Conservation (phyloP, 495 filamentous ascomycete species). For the Beverwykella pulmonaria region DNA sequence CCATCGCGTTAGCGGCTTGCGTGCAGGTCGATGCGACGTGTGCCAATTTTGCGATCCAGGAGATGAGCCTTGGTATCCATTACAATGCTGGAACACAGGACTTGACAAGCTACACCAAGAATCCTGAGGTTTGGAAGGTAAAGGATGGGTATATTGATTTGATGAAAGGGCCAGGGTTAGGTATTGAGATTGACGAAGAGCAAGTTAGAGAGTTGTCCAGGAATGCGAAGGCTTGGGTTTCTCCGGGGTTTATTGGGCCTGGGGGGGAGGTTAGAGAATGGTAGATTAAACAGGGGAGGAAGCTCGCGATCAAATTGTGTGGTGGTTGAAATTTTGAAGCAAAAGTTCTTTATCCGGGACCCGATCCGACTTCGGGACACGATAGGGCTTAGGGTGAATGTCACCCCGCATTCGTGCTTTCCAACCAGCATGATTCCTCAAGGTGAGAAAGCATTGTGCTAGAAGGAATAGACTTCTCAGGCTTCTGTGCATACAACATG, state of each 20-base stretch:
- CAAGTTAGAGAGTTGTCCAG: slow-evolving; percentile 59
- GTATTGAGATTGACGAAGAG: slow-evolving; percentile 76
- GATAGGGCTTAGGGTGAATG: neutral
- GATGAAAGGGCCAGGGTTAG: slow-evolving; percentile 65
- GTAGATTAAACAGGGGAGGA: slow-evolving; percentile 45
- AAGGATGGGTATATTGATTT: slow-evolving; percentile 68
- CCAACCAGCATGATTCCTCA: too few relatives aligned
- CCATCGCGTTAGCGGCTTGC: slow-evolving; percentile 73
- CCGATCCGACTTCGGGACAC: neutral
- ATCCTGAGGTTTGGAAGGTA: slow-evolving; percentile 65
- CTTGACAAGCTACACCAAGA: slow-evolving; percentile 67
- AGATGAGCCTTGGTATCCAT: slow-evolving; percentile 81
- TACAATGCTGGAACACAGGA: slow-evolving; percentile 72
- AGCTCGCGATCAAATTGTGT: neutral
- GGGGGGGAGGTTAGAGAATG: slow-evolving; percentile 74
- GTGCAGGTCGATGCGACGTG: slow-evolving; percentile 66
- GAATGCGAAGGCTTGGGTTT: slow-evolving; percentile 58
- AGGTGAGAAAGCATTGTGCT: too few relatives aligned
- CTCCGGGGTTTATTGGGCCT: slow-evolving; percentile 68
- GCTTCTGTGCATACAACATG: too few relatives aligned
- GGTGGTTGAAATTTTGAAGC: neutral
- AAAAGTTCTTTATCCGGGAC: neutral
- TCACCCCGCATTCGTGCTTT: neutral
- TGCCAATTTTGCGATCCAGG: slow-evolving; percentile 77
- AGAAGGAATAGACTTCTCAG: too few relatives aligned